Evolutionary conservation across 2,329 filamentous ascomycete genomes (phyloP), one percentile per base, ranked within the genome.

Genomic region (Aspergillus novoparasiticus): DNA sequence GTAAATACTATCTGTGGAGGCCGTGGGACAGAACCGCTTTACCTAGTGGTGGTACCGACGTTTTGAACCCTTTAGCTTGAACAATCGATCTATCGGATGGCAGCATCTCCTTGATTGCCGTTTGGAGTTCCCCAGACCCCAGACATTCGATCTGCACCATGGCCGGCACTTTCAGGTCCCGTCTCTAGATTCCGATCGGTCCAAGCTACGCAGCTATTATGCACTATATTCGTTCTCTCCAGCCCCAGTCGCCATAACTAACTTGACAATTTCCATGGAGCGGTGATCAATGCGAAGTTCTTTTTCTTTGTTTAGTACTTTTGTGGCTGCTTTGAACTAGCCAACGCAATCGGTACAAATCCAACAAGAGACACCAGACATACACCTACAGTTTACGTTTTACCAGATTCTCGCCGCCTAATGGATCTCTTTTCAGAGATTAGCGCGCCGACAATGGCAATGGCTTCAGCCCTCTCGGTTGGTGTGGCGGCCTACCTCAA

Each of bases 401-500:
- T 16, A 12, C 23, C 30, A 36, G 19, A 19, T 19, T 26, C 32
- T 23, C 21, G 6, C 10, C 16, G 21, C 14, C 19, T 39, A 28
- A 76, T 77, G 75, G 72, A 74, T 9, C 23, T 72, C 14, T 59
- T 77, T 43, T 71, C 74, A 14, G 72, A 75, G 36, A 64, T 72
- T 21, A 65, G 68, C 41, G 65, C 58, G 56, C 71, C 75, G 30
- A 67, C 75, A 2, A 58, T 77, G 69, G 74, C 73, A 5, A 65
- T 76, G 58, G 73, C 73, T 26, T 78, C 78, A 4, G 77, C 77
- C 28, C 62, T 79, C 23, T 68, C 76, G 0, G 68, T 75, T 1
- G 75, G 77, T 6, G 73, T 74, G 1, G 76, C 73, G 5, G 77
- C 77, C 21, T 82, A 82, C 64, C 63, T 82, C 14, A 80, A 82